Conservation (phyloP, 345 rosid genomes). For the Eucalyptus microcorys region DNA sequence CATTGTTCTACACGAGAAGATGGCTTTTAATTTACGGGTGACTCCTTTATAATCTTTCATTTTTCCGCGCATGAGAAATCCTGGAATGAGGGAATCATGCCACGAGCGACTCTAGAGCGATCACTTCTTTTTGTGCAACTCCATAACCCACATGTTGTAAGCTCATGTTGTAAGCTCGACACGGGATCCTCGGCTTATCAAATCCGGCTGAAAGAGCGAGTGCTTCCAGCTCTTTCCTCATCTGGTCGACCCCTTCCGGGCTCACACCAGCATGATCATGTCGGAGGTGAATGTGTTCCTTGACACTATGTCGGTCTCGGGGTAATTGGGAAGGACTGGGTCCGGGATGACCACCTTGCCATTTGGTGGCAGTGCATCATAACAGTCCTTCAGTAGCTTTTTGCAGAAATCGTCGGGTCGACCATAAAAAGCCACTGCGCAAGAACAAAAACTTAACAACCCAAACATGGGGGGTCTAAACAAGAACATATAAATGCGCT, state of each 20-base stretch:
- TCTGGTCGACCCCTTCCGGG: constrained; percentile 30
- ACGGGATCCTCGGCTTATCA: neutral
- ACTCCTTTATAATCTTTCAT: rapidly evolving
- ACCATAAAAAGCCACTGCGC: constrained; percentile 28
- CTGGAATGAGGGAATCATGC: neutral
- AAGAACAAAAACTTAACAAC: neutral
- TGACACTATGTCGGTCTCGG: constrained; percentile 5
- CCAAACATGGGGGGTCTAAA: neutral
- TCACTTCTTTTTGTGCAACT: neutral
- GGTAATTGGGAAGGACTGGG: constrained; percentile 13
- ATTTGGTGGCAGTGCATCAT: constrained; percentile 14
- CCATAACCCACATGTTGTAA: neutral
- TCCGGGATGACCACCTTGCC: constrained; percentile 35
- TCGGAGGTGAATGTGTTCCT: constrained; percentile 17
- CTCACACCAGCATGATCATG: constrained; percentile 18
- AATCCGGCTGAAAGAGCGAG: constrained; percentile 26
- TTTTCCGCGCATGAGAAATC: neutral
- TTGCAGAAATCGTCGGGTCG: constrained; percentile 32
- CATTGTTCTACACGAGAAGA: neutral
- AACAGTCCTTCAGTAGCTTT: constrained; percentile 29
- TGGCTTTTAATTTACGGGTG: neutral
- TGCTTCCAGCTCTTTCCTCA: constrained; percentile 15
- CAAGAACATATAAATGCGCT: neutral
- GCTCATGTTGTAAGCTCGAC: neutral
- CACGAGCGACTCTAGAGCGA: neutral